A percentile compares a stretch with the other conserved stretches of the same genome.
Evolutionary conservation across 441 rosid species (phyloP).

Genomic region (Populus hybrid): DNA sequence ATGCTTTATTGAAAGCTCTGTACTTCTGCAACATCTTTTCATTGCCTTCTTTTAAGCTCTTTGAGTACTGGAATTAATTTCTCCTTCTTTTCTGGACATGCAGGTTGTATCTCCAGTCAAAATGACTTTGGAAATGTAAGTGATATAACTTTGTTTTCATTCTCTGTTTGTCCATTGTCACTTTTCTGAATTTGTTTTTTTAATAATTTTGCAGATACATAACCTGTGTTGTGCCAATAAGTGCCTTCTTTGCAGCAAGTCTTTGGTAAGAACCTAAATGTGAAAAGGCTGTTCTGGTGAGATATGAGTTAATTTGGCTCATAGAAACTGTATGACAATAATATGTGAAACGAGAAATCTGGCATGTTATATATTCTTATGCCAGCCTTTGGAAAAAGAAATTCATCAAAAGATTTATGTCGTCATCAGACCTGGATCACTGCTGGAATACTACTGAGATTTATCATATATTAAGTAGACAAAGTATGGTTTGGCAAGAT

Average conservation of each 20-base stretch:
- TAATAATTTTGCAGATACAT: slow-evolving; percentile 55
- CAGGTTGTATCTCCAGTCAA: slow-evolving; percentile 98
- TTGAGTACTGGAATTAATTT: slow-evolving; percentile 10
- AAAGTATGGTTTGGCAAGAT: no score
- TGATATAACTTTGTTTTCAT: slow-evolving; percentile 11
- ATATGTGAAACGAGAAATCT: neutral
- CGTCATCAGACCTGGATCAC: no score
- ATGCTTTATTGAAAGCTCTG: neutral
- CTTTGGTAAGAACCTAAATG: slow-evolving; percentile 70
- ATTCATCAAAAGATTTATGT: no score
- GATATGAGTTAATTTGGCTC: neutral
- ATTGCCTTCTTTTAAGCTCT: slow-evolving; percentile 7
- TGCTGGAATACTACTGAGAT: no score
- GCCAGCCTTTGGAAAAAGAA: no score
- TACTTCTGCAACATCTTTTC: neutral
- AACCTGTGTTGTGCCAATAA: slow-evolving; percentile 97
- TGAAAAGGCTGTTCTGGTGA: slow-evolving; percentile 2
- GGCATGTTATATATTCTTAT: no score
- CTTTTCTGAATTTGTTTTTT: slow-evolving; percentile 2
- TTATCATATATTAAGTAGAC: no score
- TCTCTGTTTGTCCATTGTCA: slow-evolving; percentile 11
- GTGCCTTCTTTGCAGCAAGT: slow-evolving; percentile 99
- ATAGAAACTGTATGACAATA: neutral
- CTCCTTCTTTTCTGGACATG: slow-evolving; percentile 7
- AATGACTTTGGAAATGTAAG: slow-evolving; percentile 99